phyloP scores from a whole-genome alignment of 1,139 yeast species.

The Blastobotrys aristatus region DNA sequence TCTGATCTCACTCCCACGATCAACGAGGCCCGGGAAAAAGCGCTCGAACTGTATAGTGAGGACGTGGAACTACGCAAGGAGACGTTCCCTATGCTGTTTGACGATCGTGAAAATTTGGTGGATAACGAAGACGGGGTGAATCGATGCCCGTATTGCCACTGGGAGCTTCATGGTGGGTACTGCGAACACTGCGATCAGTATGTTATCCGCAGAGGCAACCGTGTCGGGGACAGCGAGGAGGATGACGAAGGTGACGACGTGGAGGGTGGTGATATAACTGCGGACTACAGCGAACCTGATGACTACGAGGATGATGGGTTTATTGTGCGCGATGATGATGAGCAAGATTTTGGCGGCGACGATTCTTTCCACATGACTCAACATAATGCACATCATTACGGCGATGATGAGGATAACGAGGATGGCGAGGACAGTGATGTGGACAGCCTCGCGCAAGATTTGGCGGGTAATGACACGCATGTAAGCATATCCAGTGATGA shows the following conservation, averaged over 20 bases:
- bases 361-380: neutral
- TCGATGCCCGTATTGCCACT: conserved; percentile 27
- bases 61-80: conserved; percentile 19
- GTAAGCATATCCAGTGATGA: too few relatives aligned
- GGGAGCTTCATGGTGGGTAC: conserved; percentile 26
- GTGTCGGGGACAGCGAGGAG: conserved; percentile 9
- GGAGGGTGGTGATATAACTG: conserved; percentile 7
- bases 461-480: neutral
- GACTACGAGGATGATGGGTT: conserved; percentile 16
- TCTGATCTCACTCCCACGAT: conserved; percentile 11
- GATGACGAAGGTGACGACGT: conserved; percentile 15
- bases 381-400: conserved; percentile 1
- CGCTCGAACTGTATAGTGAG: conserved; percentile 20
- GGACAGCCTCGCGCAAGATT: conserved; percentile 9
- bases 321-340: conserved; percentile 15
- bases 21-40: conserved; percentile 13
- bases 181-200: conserved; percentile 25
- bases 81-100: conserved; percentile 23
- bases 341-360: conserved; percentile 9
- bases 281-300: conserved; percentile 2
- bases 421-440: conserved; percentile 11
- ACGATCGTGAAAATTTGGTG: conserved; percentile 15
- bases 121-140: conserved; percentile 28
- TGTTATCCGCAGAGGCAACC: conserved; percentile 1
- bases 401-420: conserved; percentile 15